Evolutionary conservation across 1,139 yeast species (phyloP).

Genomic region (Saccharomyces hybrid): DNA sequence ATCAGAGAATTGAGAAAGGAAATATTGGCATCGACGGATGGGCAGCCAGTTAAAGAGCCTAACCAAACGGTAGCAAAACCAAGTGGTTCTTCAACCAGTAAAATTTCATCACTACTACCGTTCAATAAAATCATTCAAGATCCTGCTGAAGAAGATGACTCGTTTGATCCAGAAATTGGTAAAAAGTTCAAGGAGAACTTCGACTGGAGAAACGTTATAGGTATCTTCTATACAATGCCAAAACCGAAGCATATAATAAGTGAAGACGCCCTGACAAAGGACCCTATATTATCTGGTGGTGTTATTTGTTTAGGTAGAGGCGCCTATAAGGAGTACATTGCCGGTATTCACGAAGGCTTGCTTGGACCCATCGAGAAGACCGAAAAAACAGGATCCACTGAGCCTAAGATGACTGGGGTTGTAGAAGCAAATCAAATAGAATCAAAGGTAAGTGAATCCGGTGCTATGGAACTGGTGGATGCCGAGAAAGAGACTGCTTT

Average conservation of each 20-base stretch:
- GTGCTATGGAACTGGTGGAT: slow-evolving; percentile 14
- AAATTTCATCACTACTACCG: neutral
- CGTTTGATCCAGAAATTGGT: slow-evolving; percentile 17
- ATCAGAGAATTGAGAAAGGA: no score
- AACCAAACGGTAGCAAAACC: neutral
- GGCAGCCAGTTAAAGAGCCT: no score
- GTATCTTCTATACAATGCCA: slow-evolving; percentile 40
- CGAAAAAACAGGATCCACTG: slow-evolving; percentile 5
- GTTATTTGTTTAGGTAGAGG: slow-evolving; percentile 92
- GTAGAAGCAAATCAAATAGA: neutral
- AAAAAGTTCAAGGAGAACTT: slow-evolving; percentile 38
- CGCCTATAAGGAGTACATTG: slow-evolving; percentile 84
- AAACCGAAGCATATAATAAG: slow-evolving; percentile 34
- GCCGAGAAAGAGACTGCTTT: slow-evolving; percentile 8
- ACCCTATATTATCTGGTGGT: slow-evolving; percentile 60
- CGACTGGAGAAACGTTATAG: slow-evolving; percentile 49
- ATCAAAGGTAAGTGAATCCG: neutral
- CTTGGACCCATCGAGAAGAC: slow-evolving; percentile 84
- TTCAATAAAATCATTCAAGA: neutral
- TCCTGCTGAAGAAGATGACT: neutral
- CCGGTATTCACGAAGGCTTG: slow-evolving; percentile 90
- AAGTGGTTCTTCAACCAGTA: neutral
- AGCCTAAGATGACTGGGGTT: slow-evolving; percentile 6
- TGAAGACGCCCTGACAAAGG: slow-evolving; percentile 41
- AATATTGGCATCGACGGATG: no score